Base-by-base conservation (phyloP, 176 grass and related monocot genomes). In the Musa schizocarpa region DNA sequence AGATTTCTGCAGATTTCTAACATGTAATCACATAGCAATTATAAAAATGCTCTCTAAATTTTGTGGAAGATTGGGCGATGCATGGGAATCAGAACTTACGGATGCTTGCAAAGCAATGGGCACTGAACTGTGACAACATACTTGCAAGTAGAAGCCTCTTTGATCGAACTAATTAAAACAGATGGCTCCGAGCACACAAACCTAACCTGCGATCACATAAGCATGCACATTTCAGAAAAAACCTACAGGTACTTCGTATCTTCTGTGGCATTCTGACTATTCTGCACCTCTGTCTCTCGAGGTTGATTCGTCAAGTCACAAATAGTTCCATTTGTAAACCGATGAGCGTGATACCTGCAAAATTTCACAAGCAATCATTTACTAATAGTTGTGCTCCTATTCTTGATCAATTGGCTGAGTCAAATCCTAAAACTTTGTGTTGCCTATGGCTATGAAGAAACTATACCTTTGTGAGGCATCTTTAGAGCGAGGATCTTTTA, bases 91-190 rank as follows among this genome's bases (percentile, higher is more conserved):
- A 54, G 29, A 16, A 84, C 95, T 85, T 81, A 99, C 95, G 86
- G 95, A 63, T 99, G 89, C 54, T 88, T 99, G 88, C 95, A 99
- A 76, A 99, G 91, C 91, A 94, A 89, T 0, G 95, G 82, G 16
- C 71, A 88, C 23, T 92, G 91, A 70, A 99, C 74, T 11, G 86
- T 94, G 54, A 89, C 56, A 52, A 99, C 91, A 70, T 99, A 94
- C 62, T 89, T 94, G 84, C 95, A 99, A 20, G 91, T 94, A 79
- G 95, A 91, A 26, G 89, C 92, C 81, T 99, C 91, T 72, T 99
- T 99, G 81, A 99, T 83, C 9, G 91, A 99, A 53, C 86, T 93
- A 55, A 99, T 94, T 54, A 85, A 57, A 9, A 94, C 86, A 68
- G 76, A 79, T 10, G 84, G 80, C 29, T 91, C 90, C 0, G 90